phyloP scores from a whole-genome alignment of 352 stramenopile species.

The Globisporangium cederbergense region DNA sequence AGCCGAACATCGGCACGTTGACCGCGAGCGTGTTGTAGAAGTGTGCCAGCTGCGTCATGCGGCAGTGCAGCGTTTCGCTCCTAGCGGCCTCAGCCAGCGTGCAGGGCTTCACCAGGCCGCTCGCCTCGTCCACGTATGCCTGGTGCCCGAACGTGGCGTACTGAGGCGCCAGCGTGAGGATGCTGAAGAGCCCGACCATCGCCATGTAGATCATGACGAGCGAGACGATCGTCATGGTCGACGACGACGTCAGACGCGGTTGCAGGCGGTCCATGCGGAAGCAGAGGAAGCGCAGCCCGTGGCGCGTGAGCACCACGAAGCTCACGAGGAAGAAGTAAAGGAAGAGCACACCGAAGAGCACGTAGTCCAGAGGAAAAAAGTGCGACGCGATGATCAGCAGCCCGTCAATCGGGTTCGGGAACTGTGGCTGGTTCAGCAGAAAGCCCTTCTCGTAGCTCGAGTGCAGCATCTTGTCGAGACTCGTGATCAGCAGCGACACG shows the following conservation, averaged over 20 bases:
- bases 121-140: constrained; percentile 43
- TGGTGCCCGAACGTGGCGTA: constrained; percentile 86
- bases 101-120: constrained; percentile 45
- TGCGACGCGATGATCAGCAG: constrained; percentile 70
- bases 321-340: constrained; percentile 77
- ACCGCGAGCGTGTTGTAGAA: constrained; percentile 80
- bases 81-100: constrained; percentile 66
- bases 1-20: constrained; percentile 70
- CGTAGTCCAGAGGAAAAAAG: constrained; percentile 82
- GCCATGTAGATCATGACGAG: constrained; percentile 81
- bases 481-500: constrained; percentile 73
- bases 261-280: constrained; percentile 73
- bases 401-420: constrained; percentile 74
- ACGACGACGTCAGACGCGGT: constrained; percentile 62
- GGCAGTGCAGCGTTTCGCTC: constrained; percentile 50
- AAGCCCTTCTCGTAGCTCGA: constrained; percentile 71
- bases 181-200: constrained; percentile 76
- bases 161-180: constrained; percentile 79
- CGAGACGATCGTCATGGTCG: constrained; percentile 75
- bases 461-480: constrained; percentile 73
- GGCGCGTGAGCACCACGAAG: constrained; percentile 71
- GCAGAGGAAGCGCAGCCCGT: constrained; percentile 75
- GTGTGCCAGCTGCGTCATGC: constrained; percentile 69
- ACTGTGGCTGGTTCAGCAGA: constrained; percentile 52
- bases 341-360: constrained; percentile 75